Conservation (phyloP, 768 basidiomycete species). For the Agaricus sinodeliciosus region DNA sequence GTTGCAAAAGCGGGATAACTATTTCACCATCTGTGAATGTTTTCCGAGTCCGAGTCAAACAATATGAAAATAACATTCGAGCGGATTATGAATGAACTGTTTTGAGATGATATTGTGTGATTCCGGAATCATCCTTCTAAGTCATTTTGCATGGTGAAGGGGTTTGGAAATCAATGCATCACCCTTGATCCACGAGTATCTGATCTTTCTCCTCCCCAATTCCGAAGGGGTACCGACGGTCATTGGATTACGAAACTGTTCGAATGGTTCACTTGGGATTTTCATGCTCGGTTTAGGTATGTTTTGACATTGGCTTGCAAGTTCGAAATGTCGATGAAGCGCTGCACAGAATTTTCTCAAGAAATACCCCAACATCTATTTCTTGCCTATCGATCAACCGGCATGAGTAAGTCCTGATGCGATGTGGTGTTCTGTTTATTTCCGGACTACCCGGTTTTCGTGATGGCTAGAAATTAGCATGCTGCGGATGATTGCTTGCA, state of each 20-base stretch:
- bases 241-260: constrained; percentile 64
- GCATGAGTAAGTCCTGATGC: constrained; percentile 59
- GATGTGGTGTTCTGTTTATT: constrained; percentile 21
- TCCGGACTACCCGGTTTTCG: not conserved
- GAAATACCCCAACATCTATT: constrained; percentile 50
- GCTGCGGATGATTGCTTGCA: constrained; percentile 38
- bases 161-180: constrained; percentile 51
- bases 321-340: not conserved
- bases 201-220: constrained; percentile 40
- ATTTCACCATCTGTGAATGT: too few relatives aligned
- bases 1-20: too few relatives aligned
- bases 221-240: constrained; percentile 52
- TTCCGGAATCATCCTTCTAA: too few relatives aligned
- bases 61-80: too few relatives aligned
- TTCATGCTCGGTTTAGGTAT: constrained; percentile 55
- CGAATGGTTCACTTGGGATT: constrained; percentile 39
- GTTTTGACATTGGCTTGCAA: constrained; percentile 8
- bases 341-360: constrained; percentile 31
- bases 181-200: constrained; percentile 45
- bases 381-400: constrained; percentile 54
- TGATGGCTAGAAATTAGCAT: constrained; percentile 23
- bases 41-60: too few relatives aligned
- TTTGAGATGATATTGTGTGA: too few relatives aligned
- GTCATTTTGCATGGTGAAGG: too few relatives aligned
- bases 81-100: too few relatives aligned